Evolutionary conservation across 129 eudicot species (phyloP).

Genomic region (Ambrosia artemisiifolia): DNA sequence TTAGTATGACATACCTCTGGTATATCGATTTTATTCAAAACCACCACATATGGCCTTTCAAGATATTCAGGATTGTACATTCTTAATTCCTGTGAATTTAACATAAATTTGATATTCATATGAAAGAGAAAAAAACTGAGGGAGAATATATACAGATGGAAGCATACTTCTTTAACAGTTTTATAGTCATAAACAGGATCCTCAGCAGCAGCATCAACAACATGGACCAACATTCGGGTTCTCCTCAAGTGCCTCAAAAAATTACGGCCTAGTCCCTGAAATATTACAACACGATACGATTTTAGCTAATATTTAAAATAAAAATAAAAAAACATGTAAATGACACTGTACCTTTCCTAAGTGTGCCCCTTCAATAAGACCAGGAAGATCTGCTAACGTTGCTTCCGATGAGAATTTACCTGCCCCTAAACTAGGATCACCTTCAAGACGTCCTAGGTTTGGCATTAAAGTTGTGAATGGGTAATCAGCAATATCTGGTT

Average conservation of each 20-base stretch:
- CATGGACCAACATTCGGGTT: slow-evolving; percentile 91
- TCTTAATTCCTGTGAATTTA: slow-evolving; percentile 63
- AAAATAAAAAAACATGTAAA: neutral
- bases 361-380: slow-evolving; percentile 98
- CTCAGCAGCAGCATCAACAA: slow-evolving; percentile 80
- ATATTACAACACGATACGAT: slow-evolving; percentile 7
- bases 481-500: slow-evolving; percentile 96
- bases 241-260: slow-evolving; percentile 93
- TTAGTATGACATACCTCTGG: slow-evolving; percentile 54
- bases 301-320: slow-evolving; percentile 1
- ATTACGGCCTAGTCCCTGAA: slow-evolving; percentile 96
- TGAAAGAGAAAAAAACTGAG: neutral
- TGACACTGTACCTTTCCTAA: slow-evolving; percentile 72
- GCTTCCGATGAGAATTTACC: slow-evolving; percentile 82
- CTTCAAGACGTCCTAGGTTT: slow-evolving; percentile 95
- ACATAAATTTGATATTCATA: neutral
- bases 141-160: neutral
- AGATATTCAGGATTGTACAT: slow-evolving; percentile 99
- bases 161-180: slow-evolving; percentile 87
- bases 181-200: slow-evolving; percentile 84
- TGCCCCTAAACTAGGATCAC: slow-evolving; percentile 93
- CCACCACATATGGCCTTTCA: slow-evolving; percentile 82
- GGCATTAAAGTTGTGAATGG: slow-evolving; percentile 99
- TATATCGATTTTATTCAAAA: slow-evolving; percentile 80
- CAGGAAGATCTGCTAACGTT: slow-evolving; percentile 96